phyloP scores from a whole-genome alignment of 2,329 filamentous ascomycete species.

The Dothideomycetes sp. region DNA sequence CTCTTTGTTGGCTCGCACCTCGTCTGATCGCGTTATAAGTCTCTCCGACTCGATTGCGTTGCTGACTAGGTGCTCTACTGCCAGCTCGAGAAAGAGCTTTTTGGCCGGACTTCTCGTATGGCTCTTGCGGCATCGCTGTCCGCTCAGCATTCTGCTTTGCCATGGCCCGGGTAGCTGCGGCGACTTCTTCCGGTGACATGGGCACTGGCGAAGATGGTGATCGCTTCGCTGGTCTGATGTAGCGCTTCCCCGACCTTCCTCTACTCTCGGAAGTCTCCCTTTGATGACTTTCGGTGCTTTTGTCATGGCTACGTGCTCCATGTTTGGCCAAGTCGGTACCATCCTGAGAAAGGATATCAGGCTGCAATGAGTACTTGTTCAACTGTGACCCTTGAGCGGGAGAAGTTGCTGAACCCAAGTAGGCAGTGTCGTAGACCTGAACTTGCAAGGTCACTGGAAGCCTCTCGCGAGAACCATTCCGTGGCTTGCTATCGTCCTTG shows the following conservation, averaged over 20 bases:
- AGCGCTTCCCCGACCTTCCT: constrained; percentile 53
- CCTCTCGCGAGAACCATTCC: constrained; percentile 64
- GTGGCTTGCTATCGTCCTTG: constrained; percentile 49
- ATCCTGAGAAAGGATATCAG: no score
- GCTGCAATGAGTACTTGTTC: no score
- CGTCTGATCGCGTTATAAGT: constrained; percentile 24
- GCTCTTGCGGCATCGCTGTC: not conserved
- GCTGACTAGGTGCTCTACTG: constrained; percentile 6
- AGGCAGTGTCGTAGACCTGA: constrained; percentile 32
- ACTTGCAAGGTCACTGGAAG: constrained; percentile 61
- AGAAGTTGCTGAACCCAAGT: constrained; percentile 18
- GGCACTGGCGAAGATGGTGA: constrained; percentile 87
- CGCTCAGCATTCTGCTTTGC: constrained; percentile 32
- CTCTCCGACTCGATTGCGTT: not conserved
- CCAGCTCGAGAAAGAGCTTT: constrained; percentile 12
- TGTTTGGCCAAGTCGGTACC: no score
- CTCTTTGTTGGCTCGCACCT: constrained; percentile 53
- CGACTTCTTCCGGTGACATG: constrained; percentile 78
- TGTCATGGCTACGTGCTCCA: constrained; percentile 5
- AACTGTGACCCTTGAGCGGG: constrained; percentile 4
- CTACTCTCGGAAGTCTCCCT: constrained; percentile 51
- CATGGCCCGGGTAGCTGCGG: constrained; percentile 9
- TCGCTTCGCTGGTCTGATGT: constrained; percentile 65
- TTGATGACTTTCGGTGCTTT: constrained; percentile 2
- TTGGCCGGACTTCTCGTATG: no score